phyloP scores from a whole-genome alignment of 345 rosid species.

The Zanthoxylum bungeanum region DNA sequence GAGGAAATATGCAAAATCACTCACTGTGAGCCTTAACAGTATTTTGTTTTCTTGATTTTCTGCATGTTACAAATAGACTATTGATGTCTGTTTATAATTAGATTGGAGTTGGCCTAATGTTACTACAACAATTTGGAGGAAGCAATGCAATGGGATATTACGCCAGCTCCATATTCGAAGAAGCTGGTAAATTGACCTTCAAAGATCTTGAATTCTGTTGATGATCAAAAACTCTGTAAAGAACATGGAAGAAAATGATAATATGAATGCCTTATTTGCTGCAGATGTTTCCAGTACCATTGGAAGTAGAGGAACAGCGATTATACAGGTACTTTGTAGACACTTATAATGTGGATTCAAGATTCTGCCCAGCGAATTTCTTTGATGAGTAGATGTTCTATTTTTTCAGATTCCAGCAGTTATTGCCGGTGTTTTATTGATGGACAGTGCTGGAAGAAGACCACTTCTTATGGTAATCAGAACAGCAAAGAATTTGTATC shows the following conservation, averaged over 20 bases:
- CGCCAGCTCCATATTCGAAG: conserved; percentile 40
- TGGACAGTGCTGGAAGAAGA: conserved; percentile 53
- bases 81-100: conserved; percentile 12
- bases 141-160: conserved; percentile 39
- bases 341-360: neutral
- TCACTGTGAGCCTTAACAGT: conserved; percentile 28
- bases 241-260: neutral
- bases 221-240: neutral
- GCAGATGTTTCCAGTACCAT: conserved; percentile 33
- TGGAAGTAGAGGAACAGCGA: conserved; percentile 29
- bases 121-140: conserved; percentile 62
- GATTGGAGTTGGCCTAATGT: conserved; percentile 65
- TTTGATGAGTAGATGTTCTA: neutral
- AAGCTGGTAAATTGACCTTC: conserved; percentile 38
- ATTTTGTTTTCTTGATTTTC: conserved; percentile 12
- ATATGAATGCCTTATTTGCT: neutral
- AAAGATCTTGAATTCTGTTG: neutral
- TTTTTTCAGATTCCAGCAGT: conserved; percentile 34
- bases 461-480: conserved; percentile 42
- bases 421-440: conserved; percentile 29
- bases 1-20: conserved; percentile 8
- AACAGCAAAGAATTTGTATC: neutral
- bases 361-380: neutral
- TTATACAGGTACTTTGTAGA: conserved; percentile 26
- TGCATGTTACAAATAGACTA: too few species aligned